Evolutionary conservation across 495 filamentous ascomycete species (phyloP), one percentile per base, ranked within the genome.

Genomic region (Bombardia bombarda): DNA sequence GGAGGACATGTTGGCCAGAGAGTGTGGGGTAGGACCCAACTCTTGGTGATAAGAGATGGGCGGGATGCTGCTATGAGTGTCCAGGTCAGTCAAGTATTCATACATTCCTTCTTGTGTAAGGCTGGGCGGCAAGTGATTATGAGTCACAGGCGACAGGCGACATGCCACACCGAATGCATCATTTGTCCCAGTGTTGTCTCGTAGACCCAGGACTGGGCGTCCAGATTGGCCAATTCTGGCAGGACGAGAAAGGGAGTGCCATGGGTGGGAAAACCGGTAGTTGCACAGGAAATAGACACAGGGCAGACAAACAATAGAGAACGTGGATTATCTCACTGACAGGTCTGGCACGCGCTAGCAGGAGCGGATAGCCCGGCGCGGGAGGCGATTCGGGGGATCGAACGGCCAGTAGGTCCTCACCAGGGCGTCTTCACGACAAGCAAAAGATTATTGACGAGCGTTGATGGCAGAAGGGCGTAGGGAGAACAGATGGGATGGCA

Each of bases 1-100:
- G 53, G 68, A 62, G 39, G 68, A 71, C 70, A 72, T 72, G 65
- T 51, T 65, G 62, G 60, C 57, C 40, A 50, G 53, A 43, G 46
- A 43, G 42, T 46, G 57, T 47, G 56, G 58, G 58, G 62, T 60
- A 52, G 55, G 58, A 16, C 42, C 38, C 22, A 41, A n/a, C 40
- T 47, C 50, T 58, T 49, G 42, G 8, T 42, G 50, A 46, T 35
- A 34, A 43, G 24, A 38, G 42, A 32, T 28, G 36, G 41, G 41
- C 21, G 31, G 48, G 41, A 54, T 36, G 42, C 50, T 63, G 50
- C 42, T 32, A 49, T 45, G 26, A 28, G 43, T 54, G 43, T 38
- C 43, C 45, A 43, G 32, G 47, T 59, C 45, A 61, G 53, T 47
- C 51, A 53, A 13, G 9, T 53, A 56, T 52, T 46, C 48, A 40